Evolutionary conservation across 768 basidiomycete genomes (phyloP), one percentile per base, ranked within the genome.

Genomic region (Tricholoma terreum): DNA sequence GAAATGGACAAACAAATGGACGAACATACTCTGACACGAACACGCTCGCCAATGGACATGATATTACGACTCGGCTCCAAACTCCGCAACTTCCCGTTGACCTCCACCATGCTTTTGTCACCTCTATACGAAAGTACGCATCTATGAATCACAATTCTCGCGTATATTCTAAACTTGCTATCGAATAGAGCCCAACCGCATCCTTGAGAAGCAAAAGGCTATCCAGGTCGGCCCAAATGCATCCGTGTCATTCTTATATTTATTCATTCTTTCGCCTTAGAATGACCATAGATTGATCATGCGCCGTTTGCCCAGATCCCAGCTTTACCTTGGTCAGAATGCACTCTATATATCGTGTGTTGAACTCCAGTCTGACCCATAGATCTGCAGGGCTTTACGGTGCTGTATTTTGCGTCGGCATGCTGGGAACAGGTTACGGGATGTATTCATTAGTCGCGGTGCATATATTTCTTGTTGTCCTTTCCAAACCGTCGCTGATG

Each of bases 21-120:
- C 45, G 65, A 63, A 80, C 88, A 58, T 77, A 90, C 90, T 75
- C 86, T 83, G 65, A 90, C 85, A 63, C 90, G 88, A 66, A 90
- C 84, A 70, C 89, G 87, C 66, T 90, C 89, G 73, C 75, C 78
- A 77, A 75, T 78, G 69, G 78, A 73, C 76, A 79, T 80, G 70
- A 69, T 65, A n/a, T n/a, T n/a, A n/a, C 50, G 58, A 60, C 70
- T 73, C 71, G 70, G 63, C 71, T 77, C 75, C 69, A 73, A 77
- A 77, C 74, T 77, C 75, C 75, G 76, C 75, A 74, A 72, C 67
- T 63, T 71, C 69, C 75, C 71, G 75, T 61, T 58, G 62, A 65
- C 65, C 60, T 67, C 64, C 58, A 86, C 87, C 79, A 67, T 69
- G 49, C 50, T 78, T 66, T 75, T 87, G 68, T 77, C 78, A 70